Conservation (phyloP, 2,329 filamentous ascomycete genomes). For the Endocalyx cinctus region DNA sequence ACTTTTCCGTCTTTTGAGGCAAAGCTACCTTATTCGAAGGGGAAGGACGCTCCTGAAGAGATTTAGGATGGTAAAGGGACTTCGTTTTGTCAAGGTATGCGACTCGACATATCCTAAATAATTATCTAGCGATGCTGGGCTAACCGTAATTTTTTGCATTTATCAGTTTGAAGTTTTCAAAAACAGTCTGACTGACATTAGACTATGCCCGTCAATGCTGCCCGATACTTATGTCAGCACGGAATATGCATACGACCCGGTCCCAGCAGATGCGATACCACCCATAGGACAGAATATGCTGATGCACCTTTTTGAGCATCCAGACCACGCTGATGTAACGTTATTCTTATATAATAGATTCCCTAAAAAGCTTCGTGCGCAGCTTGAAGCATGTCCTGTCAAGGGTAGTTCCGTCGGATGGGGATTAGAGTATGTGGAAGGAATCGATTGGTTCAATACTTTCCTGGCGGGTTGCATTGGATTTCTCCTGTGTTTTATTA, state of each 20-base stretch:
- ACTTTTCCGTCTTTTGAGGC: conserved; percentile 3
- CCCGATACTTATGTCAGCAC: conserved; percentile 1
- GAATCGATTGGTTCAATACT: conserved; percentile 15
- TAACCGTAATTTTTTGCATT: background rate
- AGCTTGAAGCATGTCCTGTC: conserved; percentile 16
- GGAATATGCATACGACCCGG: conserved; percentile 20
- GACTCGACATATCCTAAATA: no score
- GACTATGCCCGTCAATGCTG: conserved; percentile 10
- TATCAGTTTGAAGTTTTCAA: background rate
- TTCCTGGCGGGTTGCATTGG: conserved; percentile 15
- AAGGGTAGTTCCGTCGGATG: conserved; percentile 20
- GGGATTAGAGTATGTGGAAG: conserved; percentile 24
- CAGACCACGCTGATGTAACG: conserved; percentile 16
- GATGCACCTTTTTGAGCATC: conserved; percentile 23
- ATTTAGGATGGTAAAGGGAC: conserved; percentile 3
- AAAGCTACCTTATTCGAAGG: conserved; percentile 3
- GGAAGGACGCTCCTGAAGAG: background rate
- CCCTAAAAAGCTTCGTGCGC: conserved; percentile 21
- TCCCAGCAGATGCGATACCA: conserved; percentile 18
- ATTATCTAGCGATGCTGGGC: background rate
- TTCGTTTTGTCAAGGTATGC: conserved; percentile 7
- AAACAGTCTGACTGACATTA: conserved; percentile 7
- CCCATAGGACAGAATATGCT: conserved; percentile 22
- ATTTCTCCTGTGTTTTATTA: conserved; percentile 13
- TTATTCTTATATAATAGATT: conserved; percentile 17